These are phyloP conservation scores for Pestalotiopsis sp. DNA, from an alignment of 2,329 filamentous ascomycete species.

Conservation along the genomic window DNA sequence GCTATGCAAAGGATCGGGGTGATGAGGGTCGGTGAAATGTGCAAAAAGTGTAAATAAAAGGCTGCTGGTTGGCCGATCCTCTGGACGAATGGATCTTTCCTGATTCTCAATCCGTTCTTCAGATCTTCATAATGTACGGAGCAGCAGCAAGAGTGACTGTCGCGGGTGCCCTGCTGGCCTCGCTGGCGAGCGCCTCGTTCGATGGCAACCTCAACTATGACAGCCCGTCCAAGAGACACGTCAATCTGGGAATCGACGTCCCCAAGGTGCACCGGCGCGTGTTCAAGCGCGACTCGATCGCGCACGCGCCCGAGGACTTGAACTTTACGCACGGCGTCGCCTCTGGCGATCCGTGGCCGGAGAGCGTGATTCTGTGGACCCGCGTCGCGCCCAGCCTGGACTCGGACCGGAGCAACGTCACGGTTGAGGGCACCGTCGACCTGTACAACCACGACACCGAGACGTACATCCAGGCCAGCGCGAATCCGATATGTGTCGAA, in stretches of 20 bases:
- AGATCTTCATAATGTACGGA: background rate
- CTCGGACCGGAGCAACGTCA: slow-evolving; percentile 48
- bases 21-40: background rate
- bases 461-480: slow-evolving; percentile 43
- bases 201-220: slow-evolving; percentile 66
- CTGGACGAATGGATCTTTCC: background rate
- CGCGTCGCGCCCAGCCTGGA: slow-evolving; percentile 46
- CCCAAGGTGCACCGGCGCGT: slow-evolving; percentile 61
- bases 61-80: background rate
- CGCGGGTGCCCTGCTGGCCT: background rate
- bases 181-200: slow-evolving; percentile 21
- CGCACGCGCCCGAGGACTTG: slow-evolving; percentile 47
- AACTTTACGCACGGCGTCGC: slow-evolving; percentile 67
- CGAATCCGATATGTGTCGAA: slow-evolving; percentile 62
- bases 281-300: slow-evolving; percentile 41
- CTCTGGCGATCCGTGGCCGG: slow-evolving; percentile 53
- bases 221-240: slow-evolving; percentile 67
- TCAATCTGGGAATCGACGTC: slow-evolving; percentile 65
- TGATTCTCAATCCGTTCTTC: background rate
- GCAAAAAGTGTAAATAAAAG: background rate
- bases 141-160: background rate
- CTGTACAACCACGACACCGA: slow-evolving; percentile 52
- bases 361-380: slow-evolving; percentile 60
- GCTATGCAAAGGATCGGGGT: background rate
- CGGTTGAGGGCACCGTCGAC: slow-evolving; percentile 44